Percentiles rank a stretch among this genome's conserved stretches.
Conservation (phyloP, 106 monocot genomes). For the Dendrobium huoshanense region DNA sequence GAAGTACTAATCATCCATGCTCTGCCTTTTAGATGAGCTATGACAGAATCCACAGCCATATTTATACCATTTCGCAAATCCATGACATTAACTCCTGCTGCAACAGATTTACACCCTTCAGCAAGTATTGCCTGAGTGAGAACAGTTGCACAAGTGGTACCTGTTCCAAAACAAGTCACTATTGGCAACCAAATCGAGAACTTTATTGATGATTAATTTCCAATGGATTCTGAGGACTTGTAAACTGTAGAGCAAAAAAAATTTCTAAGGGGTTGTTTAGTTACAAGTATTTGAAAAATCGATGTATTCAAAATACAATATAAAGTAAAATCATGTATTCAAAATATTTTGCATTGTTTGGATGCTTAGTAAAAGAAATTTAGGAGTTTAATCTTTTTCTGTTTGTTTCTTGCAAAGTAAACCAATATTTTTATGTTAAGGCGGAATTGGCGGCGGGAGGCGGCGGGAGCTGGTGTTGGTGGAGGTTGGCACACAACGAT, state of each 20-base stretch:
- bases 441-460: no score
- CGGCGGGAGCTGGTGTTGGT: no score
- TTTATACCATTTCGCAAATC: constrained; percentile 75
- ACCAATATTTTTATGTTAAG: no score
- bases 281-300: no score
- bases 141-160: constrained; percentile 90
- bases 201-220: background rate
- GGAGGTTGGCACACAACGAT: no score
- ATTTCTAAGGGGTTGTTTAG: background rate
- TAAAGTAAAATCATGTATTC: no score
- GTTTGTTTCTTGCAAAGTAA: no score
- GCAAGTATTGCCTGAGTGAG: constrained; percentile 72
- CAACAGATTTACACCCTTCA: constrained; percentile 86
- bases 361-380: no score
- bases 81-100: constrained; percentile 88
- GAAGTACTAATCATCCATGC: constrained; percentile 70
- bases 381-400: no score
- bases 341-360: no score
- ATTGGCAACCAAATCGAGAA: background rate
- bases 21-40: constrained; percentile 68
- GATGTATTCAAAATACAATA: no score
- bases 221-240: background rate
- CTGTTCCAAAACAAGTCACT: constrained; percentile 26
- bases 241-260: background rate
- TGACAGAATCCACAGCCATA: constrained; percentile 58